Base-by-base conservation (phyloP, 2,329 filamentous ascomycete genomes). In the Cercospora sesami region DNA sequence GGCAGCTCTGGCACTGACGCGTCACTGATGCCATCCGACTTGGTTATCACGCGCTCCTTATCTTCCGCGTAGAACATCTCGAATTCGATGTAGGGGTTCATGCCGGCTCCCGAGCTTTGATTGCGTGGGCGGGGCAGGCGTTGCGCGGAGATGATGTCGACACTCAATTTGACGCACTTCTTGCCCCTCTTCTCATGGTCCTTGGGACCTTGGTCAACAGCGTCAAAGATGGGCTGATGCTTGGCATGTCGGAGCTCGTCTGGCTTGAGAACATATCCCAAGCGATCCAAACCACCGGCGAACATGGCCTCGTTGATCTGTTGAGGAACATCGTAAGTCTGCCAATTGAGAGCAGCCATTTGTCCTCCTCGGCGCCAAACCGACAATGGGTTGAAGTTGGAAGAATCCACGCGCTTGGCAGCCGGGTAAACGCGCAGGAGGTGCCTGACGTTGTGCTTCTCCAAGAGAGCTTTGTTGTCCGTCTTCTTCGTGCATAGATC, bases 301-400 rank as follows among this genome's bases (percentile, higher is more conserved):
- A 97, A 99, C 95, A 99, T 98, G 76, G 95, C 95, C 73, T 95
- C 91, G 78, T 98, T 98, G 79, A 98, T 86, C 78, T 98, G 94
- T 87, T 97, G 95, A 57, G 94, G 93, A 18, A 96, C 85, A 77
- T 98, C 95, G 76, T 96, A 97, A 0, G 94, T 98, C 81, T 99
- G 95, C 94, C 95, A 98, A 81, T 99, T 99, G 70, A 98, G 85
- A 0, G 95, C 95, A 14, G 91, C 93, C 94, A 99, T 98, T 80
- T 99, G 95, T 18, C 97, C 95, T 33, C 95, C 95, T 53, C 93
- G 90, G 62, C 94, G 90, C 95, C 95, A 99, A 78, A 95, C 96
- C 70, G 90, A 89, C 71, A 97, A 86, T 0, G 95, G 95, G 75
- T 97, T 93, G 76, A 97, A 98, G 81, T 99, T 99, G 74, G 91